These are phyloP conservation scores for Sophora flavescens DNA, from an alignment of 306 rosid genomes.

Conservation along the genomic window DNA sequence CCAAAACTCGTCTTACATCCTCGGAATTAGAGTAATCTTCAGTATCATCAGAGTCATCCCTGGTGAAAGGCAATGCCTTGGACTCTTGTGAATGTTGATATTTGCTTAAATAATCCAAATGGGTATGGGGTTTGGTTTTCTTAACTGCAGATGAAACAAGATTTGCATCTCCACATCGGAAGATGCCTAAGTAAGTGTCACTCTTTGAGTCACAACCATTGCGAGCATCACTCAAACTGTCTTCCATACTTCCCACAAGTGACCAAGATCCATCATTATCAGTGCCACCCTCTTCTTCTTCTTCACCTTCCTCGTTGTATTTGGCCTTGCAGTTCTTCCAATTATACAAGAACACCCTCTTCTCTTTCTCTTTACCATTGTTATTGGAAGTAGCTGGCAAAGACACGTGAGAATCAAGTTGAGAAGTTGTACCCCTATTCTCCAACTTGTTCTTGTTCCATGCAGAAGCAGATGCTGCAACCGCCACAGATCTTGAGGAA, in stretches of 20 bases:
- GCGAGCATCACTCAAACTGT: conserved; percentile 74
- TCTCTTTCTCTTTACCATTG: conserved; percentile 48
- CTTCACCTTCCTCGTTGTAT: conserved; percentile 42
- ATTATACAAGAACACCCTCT: conserved; percentile 75
- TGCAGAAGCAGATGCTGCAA: conserved; percentile 49
- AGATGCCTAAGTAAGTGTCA: conserved; percentile 53
- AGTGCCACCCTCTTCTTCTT: conserved; percentile 51
- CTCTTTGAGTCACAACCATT: conserved; percentile 70
- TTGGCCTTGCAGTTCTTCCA: conserved; percentile 69
- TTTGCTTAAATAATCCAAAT: conserved; percentile 59
- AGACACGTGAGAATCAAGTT: conserved; percentile 37
- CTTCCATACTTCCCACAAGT: conserved; percentile 68
- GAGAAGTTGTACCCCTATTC: neutral
- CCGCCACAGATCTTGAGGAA: conserved; percentile 73
- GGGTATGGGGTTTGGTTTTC: conserved; percentile 48
- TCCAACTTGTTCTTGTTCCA: conserved; percentile 38
- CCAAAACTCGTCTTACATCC: conserved; percentile 58
- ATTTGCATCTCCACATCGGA: conserved; percentile 62
- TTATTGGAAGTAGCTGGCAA: neutral
- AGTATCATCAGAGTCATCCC: conserved; percentile 79
- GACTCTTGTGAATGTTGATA: conserved; percentile 44
- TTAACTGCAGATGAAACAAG: conserved; percentile 53
- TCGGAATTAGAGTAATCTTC: conserved; percentile 72
- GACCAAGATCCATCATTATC: conserved; percentile 62
- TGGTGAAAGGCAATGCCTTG: conserved; percentile 51